phyloP scores from a whole-genome alignment of 2,329 filamentous ascomycete species.

The Ophiostoma australiae region DNA sequence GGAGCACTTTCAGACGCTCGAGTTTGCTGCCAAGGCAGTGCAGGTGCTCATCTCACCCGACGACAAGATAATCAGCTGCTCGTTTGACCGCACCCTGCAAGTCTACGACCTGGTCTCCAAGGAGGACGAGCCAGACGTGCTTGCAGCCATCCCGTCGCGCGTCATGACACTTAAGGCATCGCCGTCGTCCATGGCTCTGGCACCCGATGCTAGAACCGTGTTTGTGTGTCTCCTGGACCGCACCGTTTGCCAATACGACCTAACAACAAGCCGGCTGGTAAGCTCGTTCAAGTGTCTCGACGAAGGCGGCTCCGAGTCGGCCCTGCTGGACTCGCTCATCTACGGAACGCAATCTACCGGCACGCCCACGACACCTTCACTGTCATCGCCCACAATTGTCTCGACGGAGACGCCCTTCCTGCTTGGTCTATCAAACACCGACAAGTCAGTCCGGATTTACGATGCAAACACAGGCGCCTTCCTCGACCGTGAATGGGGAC shows the following conservation, averaged over 20 bases:
- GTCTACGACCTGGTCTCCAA: constrained; percentile 72
- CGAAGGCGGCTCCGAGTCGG: constrained; percentile 71
- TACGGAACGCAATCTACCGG: constrained; percentile 46
- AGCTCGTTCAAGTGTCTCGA: constrained; percentile 80
- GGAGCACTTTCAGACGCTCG: constrained; percentile 83
- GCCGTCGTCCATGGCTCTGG: constrained; percentile 75
- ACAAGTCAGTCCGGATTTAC: constrained; percentile 92
- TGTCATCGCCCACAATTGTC: neutral
- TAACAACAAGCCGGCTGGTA: constrained; percentile 63
- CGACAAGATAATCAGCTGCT: constrained; percentile 76
- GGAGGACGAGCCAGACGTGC: constrained; percentile 56
- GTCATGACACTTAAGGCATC: constrained; percentile 81
- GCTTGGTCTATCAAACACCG: constrained; percentile 84
- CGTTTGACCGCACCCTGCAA: constrained; percentile 80
- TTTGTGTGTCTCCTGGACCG: constrained; percentile 59
- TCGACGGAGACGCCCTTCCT: constrained; percentile 58
- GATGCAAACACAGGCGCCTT: constrained; percentile 71
- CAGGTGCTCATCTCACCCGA: constrained; percentile 68
- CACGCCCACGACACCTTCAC: neutral
- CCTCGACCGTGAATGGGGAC: constrained; percentile 85
- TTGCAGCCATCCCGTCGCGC: constrained; percentile 72
- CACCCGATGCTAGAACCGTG: constrained; percentile 54
- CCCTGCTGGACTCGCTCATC: constrained; percentile 73
- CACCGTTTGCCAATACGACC: constrained; percentile 56
- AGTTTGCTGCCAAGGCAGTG: constrained; percentile 82